Base-by-base conservation (phyloP, 1,284 basidiomycete species). In the Ceratobasidium sp. region DNA sequence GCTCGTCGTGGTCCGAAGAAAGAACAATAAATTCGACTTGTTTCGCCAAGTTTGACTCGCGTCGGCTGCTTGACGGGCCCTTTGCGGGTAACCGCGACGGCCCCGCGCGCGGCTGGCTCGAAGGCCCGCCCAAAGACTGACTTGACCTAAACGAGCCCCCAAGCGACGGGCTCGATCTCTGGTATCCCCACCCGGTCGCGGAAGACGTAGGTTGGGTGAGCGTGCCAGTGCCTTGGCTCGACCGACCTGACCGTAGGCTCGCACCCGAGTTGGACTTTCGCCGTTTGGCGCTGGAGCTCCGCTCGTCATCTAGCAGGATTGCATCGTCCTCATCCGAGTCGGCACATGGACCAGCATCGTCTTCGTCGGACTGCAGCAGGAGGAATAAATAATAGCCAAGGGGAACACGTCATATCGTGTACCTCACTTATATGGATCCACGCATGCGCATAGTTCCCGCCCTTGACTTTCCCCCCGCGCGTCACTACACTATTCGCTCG, bases 1-100 rank as follows among this genome's bases (percentile, higher is more conserved):
- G 27, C 16, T 48, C 43, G 16, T 72, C 68, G 19, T 59, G 41
- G n/a, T 72, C 68, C 56, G 68, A 59, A n/a, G 68, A 72, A 11
- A 72, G 19, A 13, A 59, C 29, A 22, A 72, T 72, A 19, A 59
- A 19, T 22, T 72, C 66, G 13, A 56, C 24, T 27, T 46, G 24
- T 31, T 69, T 69, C 56, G 19, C 2, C 1, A 31, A 43, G 22
- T 29, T 29, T 3, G 43, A 29, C 2, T 22, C 3, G 2, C 11
- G 19, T 24, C 19, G 61, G 29, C 19, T 37, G 27, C 39, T 22
- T 5, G 61, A 63, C 1, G 61, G 31, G 9, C 31, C 61, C 24
- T 41, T 48, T 24, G 11, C n/a, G 2, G 48, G 27, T 19, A 34
- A 27, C 3, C 51, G 64, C 34, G 48, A 54, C 8, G 37, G 31